These are phyloP conservation scores for Xylariaceae sp. DNA, from an alignment of 2,329 filamentous ascomycete species.

Conservation along the genomic window DNA sequence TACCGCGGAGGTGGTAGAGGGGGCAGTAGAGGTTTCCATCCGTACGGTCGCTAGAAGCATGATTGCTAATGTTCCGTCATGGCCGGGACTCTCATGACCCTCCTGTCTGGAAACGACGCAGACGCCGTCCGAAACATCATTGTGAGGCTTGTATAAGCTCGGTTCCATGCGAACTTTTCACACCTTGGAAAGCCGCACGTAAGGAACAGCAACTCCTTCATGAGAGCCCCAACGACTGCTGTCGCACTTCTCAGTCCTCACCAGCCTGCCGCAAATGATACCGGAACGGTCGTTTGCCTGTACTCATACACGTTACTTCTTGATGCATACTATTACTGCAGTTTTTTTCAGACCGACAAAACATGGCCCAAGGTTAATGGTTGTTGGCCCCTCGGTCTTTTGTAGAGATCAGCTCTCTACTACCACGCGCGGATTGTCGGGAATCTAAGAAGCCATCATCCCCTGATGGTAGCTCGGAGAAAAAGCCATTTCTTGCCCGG, in stretches of 20 bases:
- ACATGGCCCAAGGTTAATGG: too few relatives aligned
- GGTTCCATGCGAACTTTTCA: not conserved
- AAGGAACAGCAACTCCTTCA: too few relatives aligned
- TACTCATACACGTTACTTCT: slow-evolving; percentile 12
- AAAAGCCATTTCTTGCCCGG: too few relatives aligned
- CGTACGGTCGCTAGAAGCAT: slow-evolving; percentile 55
- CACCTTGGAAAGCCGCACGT: not conserved
- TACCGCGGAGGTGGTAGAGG: slow-evolving; percentile 88
- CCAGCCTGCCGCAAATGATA: too few relatives aligned
- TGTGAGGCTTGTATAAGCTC: not conserved
- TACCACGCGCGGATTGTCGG: too few relatives aligned
- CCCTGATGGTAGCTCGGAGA: too few relatives aligned
- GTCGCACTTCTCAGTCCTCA: too few relatives aligned
- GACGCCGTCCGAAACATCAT: not conserved
- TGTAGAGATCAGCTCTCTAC: slow-evolving; percentile 6
- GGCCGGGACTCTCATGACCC: not conserved
- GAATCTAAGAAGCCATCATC: too few relatives aligned
- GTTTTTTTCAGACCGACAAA: slow-evolving; percentile 1
- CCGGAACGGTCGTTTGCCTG: slow-evolving; percentile 15
- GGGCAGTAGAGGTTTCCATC: slow-evolving; percentile 75
- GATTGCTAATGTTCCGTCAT: not conserved
- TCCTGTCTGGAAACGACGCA: not conserved
- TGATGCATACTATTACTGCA: slow-evolving; percentile 5
- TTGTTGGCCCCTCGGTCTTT: not conserved
- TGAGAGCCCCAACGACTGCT: too few relatives aligned